Evolutionary conservation across 2,329 filamentous ascomycete genomes (phyloP).

Genomic region (Colletotrichum camelliae): DNA sequence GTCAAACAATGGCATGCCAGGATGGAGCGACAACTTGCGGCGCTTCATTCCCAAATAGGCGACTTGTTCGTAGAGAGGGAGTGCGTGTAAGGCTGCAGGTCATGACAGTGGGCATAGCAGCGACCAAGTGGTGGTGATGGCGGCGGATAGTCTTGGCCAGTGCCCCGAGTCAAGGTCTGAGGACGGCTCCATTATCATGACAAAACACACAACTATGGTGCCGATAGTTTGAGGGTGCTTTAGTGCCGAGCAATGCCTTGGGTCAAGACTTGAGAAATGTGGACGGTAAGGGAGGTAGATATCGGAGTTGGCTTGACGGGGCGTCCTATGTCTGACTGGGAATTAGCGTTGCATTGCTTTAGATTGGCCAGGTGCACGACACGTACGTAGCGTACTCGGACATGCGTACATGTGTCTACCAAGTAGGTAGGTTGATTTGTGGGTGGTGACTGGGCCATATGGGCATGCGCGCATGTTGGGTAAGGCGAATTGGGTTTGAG

Average conservation of each 20-base stretch:
- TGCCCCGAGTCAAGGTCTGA: background rate
- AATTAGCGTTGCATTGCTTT: background rate
- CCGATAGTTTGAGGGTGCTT: background rate
- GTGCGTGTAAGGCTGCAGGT: background rate
- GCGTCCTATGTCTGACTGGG: background rate
- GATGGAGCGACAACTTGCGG: background rate
- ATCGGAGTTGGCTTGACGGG: background rate
- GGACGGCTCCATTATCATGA: background rate
- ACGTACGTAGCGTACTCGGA: background rate
- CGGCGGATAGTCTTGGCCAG: background rate
- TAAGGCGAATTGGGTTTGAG: background rate
- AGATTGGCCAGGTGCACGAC: background rate
- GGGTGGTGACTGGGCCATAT: background rate
- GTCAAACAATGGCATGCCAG: background rate
- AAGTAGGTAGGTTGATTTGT: background rate
- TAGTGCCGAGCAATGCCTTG: background rate
- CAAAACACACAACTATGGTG: background rate
- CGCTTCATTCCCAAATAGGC: background rate
- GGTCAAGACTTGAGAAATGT: background rate
- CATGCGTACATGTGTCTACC: background rate
- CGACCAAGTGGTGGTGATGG: background rate
- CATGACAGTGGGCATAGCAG: background rate
- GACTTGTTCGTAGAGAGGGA: background rate
- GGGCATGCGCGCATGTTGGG: background rate
- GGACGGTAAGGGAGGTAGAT: background rate